These are phyloP conservation scores for Coemansia sp. DNA, from an alignment of 192 early-diverging fungal species.

Conservation along the genomic window DNA sequence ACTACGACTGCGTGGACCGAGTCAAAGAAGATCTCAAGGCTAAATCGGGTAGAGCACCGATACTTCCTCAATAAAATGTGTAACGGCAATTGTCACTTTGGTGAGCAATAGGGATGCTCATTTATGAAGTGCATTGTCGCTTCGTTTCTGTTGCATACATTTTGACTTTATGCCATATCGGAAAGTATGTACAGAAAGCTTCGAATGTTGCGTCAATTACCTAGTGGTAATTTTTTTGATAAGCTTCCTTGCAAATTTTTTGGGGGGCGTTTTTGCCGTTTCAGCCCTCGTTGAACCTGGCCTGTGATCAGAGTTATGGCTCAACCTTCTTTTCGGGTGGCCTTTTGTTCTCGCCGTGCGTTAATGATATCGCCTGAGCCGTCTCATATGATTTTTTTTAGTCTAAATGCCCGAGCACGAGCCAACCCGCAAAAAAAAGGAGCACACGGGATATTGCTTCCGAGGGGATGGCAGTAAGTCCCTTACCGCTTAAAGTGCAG, in stretches of 20 bases:
- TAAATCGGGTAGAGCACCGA: slow-evolving; percentile 13
- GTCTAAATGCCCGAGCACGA: not conserved
- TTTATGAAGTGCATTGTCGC: not conserved
- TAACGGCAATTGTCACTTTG: not conserved
- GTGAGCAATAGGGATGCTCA: not conserved
- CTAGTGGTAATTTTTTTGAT: not conserved
- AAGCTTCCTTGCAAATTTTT: not conserved
- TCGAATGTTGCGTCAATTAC: slow-evolving; percentile 40
- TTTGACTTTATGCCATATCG: slow-evolving; percentile 37
- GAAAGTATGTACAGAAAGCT: slow-evolving; percentile 27
- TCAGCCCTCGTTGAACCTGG: not conserved
- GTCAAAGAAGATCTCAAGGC: slow-evolving; percentile 17
- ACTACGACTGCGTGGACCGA: slow-evolving; percentile 24
- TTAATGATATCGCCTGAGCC: not conserved
- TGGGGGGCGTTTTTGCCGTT: not conserved
- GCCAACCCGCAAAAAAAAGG: not conserved
- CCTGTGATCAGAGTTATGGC: not conserved
- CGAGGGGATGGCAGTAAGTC: not conserved
- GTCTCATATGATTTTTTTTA: not conserved
- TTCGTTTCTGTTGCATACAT: slow-evolving; percentile 18
- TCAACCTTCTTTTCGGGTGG: not conserved
- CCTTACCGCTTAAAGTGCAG: not conserved
- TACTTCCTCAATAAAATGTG: slow-evolving; percentile 1
- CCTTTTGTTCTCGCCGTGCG: not conserved
- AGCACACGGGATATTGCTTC: not conserved